Percentiles rank a stretch among this genome's conserved stretches.
Evolutionary conservation across 108 stramenopile genomes (phyloP).

Genomic region (Pseudonitzschia multistriata): DNA sequence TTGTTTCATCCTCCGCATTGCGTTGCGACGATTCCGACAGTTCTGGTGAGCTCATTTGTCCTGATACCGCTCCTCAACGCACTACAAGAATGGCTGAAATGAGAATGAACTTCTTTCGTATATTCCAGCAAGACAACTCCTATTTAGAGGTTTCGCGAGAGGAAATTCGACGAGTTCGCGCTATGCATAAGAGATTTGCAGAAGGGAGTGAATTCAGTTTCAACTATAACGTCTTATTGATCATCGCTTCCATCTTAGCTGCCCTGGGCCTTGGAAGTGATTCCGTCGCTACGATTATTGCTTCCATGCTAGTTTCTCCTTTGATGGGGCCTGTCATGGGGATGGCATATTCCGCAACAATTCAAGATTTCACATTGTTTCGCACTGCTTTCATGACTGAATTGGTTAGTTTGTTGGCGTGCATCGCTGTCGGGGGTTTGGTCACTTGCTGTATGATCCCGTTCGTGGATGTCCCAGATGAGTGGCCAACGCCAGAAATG

Average conservation of each 20-base stretch:
- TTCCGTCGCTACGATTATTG: slow-evolving; percentile 73
- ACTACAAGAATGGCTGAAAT: background rate
- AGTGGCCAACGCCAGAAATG: slow-evolving; percentile 80
- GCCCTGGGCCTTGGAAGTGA: slow-evolving; percentile 76
- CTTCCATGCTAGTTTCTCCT: slow-evolving; percentile 80
- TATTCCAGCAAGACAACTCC: background rate
- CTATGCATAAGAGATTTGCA: slow-evolving; percentile 25
- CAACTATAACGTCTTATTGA: slow-evolving; percentile 52
- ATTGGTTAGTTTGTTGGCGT: slow-evolving; percentile 57
- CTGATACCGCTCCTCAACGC: background rate
- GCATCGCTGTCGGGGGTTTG: slow-evolving; percentile 59
- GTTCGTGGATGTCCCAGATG: slow-evolving; percentile 38
- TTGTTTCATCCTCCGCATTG: too few relatives aligned
- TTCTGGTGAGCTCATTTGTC: background rate
- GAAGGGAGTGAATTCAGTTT: slow-evolving; percentile 14
- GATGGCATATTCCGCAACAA: slow-evolving; percentile 65
- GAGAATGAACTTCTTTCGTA: background rate
- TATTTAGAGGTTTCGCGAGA: slow-evolving; percentile 7
- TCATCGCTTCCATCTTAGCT: slow-evolving; percentile 71
- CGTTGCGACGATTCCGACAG: background rate
- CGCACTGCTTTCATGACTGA: slow-evolving; percentile 48
- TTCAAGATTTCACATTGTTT: slow-evolving; percentile 65
- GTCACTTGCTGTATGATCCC: slow-evolving; percentile 28
- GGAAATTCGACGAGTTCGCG: slow-evolving; percentile 22
- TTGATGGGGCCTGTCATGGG: slow-evolving; percentile 14